These are phyloP conservation scores for Abrus pulchellus DNA, from an alignment of 306 rosid species.

Conservation along the genomic window DNA sequence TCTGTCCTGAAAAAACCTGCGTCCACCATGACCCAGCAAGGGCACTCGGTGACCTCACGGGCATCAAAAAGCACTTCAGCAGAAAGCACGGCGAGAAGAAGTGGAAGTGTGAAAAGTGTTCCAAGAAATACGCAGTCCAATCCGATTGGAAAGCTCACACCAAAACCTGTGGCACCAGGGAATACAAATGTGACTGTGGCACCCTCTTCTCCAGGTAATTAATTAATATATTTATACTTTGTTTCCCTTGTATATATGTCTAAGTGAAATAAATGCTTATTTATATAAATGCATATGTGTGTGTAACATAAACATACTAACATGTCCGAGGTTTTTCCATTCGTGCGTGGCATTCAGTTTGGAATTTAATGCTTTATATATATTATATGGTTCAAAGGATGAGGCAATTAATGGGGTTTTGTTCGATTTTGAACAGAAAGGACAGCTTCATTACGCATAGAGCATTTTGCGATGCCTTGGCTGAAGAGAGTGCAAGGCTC, in stretches of 20 bases:
- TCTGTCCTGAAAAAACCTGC: slow-evolving; percentile 89
- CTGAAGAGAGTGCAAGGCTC: slow-evolving; percentile 89
- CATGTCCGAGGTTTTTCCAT: slow-evolving; percentile 51
- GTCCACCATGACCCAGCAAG: slow-evolving; percentile 88
- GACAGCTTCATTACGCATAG: slow-evolving; percentile 98
- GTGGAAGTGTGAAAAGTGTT: slow-evolving; percentile 98
- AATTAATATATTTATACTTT: neutral
- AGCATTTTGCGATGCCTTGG: slow-evolving; percentile 97
- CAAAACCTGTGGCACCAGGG: slow-evolving; percentile 95
- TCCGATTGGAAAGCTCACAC: slow-evolving; percentile 99
- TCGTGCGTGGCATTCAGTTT: slow-evolving; percentile 42
- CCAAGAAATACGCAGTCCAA: slow-evolving; percentile 95
- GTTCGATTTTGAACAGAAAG: slow-evolving; percentile 65
- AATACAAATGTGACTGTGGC: slow-evolving; percentile 95
- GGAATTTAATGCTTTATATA: slow-evolving; percentile 50
- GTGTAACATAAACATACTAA: slow-evolving; percentile 37
- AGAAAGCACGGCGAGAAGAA: slow-evolving; percentile 96
- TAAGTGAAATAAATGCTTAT: slow-evolving; percentile 50
- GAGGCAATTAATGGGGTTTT: slow-evolving; percentile 48
- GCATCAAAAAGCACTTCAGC: slow-evolving; percentile 93
- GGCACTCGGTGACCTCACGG: slow-evolving; percentile 96
- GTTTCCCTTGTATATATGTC: neutral
- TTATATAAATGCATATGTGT: neutral
- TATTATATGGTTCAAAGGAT: slow-evolving; percentile 25
- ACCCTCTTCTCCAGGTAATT: slow-evolving; percentile 89